Evolutionary conservation across 768 basidiomycete genomes (phyloP).

Genomic region (Cystofilobasidium macerans): DNA sequence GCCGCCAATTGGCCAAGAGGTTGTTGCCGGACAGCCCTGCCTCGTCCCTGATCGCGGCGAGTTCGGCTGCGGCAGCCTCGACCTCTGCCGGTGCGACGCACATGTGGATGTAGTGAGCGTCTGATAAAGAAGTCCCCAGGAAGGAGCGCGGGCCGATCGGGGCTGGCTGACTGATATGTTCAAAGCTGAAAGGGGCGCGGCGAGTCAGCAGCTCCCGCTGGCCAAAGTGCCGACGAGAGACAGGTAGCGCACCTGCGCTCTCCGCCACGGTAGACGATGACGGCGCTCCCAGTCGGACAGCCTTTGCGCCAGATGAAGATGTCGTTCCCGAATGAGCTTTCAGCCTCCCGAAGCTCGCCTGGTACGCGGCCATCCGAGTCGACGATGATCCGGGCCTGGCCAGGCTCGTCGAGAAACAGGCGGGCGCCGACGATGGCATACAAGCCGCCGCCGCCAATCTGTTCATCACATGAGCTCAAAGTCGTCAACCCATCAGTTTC

Average conservation of each 20-base stretch:
- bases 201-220: not conserved
- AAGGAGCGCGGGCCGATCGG: slow-evolving; percentile 6
- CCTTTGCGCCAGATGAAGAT: slow-evolving; percentile 8
- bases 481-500: too few species aligned
- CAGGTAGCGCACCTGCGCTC: not conserved
- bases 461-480: not conserved
- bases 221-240: not conserved
- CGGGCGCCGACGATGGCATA: slow-evolving; percentile 15
- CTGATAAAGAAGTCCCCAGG: not conserved
- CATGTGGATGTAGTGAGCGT: slow-evolving; percentile 12
- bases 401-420: not conserved
- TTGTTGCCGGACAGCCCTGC: not conserved
- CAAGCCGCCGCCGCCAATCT: slow-evolving; percentile 22
- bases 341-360: not conserved
- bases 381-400: slow-evolving; percentile 13
- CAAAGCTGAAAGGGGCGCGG: not conserved
- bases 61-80: slow-evolving; percentile 1
- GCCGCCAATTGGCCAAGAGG: not conserved
- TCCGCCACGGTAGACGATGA: slow-evolving; percentile 1
- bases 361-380: slow-evolving; percentile 12
- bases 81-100: slow-evolving; percentile 3
- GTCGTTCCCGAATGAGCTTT: not conserved
- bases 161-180: not conserved
- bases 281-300: not conserved
- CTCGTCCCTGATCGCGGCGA: not conserved